Base-by-base conservation (phyloP, 1,284 basidiomycete species). In the Malassezia slooffiae region DNA sequence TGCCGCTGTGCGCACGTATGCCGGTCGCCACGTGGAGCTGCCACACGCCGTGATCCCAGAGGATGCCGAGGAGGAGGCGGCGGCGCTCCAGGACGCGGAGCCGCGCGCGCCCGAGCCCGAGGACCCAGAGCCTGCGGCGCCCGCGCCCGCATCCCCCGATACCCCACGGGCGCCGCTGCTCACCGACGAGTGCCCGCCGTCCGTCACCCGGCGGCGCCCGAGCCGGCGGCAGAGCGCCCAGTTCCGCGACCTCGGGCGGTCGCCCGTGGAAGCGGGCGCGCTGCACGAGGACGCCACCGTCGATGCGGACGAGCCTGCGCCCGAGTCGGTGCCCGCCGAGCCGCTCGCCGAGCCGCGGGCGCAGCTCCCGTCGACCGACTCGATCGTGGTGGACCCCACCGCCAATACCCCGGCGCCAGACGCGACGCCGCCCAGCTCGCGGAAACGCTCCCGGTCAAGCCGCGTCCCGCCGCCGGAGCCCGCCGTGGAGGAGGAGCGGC, bases 1-100 rank as follows among this genome's bases (percentile, higher is more conserved):
- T 5, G 35, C 50, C 19, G 45, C 63, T 2, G 35, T 42, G 4
- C 47, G 52, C 17, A 22, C n/a, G n/a, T n/a, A n/a, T n/a, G n/a
- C n/a, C n/a, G n/a, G n/a, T n/a, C n/a, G n/a, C n/a, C n/a, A n/a
- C n/a, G n/a, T n/a, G n/a, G n/a, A n/a, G n/a, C n/a, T n/a, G n/a
- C n/a, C n/a, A n/a, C n/a, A n/a, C n/a, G n/a, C n/a, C n/a, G n/a
- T n/a, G n/a, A n/a, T n/a, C n/a, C n/a, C n/a, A n/a, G n/a, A n/a
- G n/a, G n/a, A n/a, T n/a, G n/a, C n/a, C n/a, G n/a, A n/a, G n/a
- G n/a, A n/a, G n/a, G n/a, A n/a, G n/a, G n/a, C n/a, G n/a, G n/a
- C n/a, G n/a, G n/a, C n/a, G n/a, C n/a, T n/a, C n/a, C n/a, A n/a
- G n/a, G n/a, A n/a, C n/a, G n/a, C n/a, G n/a, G n/a, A n/a, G n/a